Evolutionary conservation across 768 basidiomycete genomes (phyloP).

Genomic region (Albatrellus ellisii): DNA sequence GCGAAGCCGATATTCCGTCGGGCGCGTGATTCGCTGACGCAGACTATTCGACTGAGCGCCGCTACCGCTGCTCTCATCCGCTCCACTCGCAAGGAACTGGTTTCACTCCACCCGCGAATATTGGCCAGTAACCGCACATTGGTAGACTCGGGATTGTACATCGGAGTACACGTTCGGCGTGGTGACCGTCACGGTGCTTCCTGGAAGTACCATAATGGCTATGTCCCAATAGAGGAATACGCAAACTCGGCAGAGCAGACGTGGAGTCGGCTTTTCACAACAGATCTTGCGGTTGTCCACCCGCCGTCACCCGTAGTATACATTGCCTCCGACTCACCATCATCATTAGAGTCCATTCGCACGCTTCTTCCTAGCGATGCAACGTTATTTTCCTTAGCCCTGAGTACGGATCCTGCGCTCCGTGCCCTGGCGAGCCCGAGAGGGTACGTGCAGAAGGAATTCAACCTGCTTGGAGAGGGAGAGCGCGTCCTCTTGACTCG

Average conservation of each 20-base stretch:
- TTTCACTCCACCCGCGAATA: slow-evolving; percentile 5
- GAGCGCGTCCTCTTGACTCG: slow-evolving; percentile 37
- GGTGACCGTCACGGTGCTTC: slow-evolving; percentile 41
- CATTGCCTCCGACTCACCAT: slow-evolving; percentile 48
- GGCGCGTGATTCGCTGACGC: slow-evolving; percentile 32
- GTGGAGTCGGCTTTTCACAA: slow-evolving; percentile 24
- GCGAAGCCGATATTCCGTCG: slow-evolving; percentile 38
- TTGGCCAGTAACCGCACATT: neutral
- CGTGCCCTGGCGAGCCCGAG: slow-evolving; percentile 33
- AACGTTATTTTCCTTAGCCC: slow-evolving; percentile 32
- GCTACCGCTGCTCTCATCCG: slow-evolving; percentile 33
- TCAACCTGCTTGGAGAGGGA: slow-evolving; percentile 25
- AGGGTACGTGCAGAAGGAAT: slow-evolving; percentile 44
- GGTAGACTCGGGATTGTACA: slow-evolving; percentile 22
- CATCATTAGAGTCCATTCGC: slow-evolving; percentile 29
- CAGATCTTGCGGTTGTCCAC: too few relatives aligned
- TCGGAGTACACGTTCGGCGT: slow-evolving; percentile 49
- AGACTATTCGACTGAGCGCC: slow-evolving; percentile 41
- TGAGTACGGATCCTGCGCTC: slow-evolving; percentile 29
- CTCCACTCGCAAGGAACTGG: slow-evolving; percentile 31
- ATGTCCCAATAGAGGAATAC: slow-evolving; percentile 40
- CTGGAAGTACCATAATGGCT: slow-evolving; percentile 27
- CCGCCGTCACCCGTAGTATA: slow-evolving; percentile 29
- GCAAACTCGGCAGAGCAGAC: slow-evolving; percentile 27
- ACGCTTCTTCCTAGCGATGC: slow-evolving; percentile 23